Conservation (phyloP, 164 flowering plant genomes). For the Cinnamomum micranthum region DNA sequence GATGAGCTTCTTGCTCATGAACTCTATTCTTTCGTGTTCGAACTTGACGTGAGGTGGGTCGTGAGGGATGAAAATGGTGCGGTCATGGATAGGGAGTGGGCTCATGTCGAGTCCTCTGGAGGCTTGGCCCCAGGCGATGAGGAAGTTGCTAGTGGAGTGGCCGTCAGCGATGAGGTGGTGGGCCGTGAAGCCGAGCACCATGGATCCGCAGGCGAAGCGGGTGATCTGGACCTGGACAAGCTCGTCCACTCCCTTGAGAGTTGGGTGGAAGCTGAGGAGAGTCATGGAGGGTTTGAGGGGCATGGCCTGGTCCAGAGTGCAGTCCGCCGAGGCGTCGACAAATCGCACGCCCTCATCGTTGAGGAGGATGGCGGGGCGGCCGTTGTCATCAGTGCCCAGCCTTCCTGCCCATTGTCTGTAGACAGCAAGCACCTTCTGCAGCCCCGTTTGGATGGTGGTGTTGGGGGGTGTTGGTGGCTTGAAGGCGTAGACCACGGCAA, state of each 20-base stretch:
- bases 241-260: slow-evolving; percentile 21
- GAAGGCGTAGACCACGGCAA: slow-evolving; percentile 20
- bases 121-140: slow-evolving; percentile 32
- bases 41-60: slow-evolving; percentile 22
- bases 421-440: slow-evolving; percentile 7
- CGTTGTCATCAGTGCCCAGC: slow-evolving; percentile 1
- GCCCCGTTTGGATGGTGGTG: slow-evolving; percentile 8
- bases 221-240: slow-evolving; percentile 34
- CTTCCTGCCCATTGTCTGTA: slow-evolving; percentile 20
- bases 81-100: slow-evolving; percentile 21
- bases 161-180: slow-evolving; percentile 35
- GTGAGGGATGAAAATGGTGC: slow-evolving; percentile 28
- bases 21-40: slow-evolving; percentile 29
- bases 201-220: slow-evolving; percentile 28
- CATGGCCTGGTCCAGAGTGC: slow-evolving; percentile 10
- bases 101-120: slow-evolving; percentile 21
- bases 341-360: slow-evolving; percentile 16
- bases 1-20: slow-evolving; percentile 7
- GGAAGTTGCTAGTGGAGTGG: slow-evolving; percentile 26
- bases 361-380: background rate
- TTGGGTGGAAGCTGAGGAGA: slow-evolving; percentile 21
- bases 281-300: slow-evolving; percentile 7
- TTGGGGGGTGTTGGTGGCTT: slow-evolving; percentile 4
- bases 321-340: slow-evolving; percentile 9
- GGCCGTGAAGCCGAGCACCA: slow-evolving; percentile 27